These are phyloP conservation scores for Emergomyces orientalis DNA, from an alignment of 2,329 filamentous ascomycete species.

Conservation along the genomic window DNA sequence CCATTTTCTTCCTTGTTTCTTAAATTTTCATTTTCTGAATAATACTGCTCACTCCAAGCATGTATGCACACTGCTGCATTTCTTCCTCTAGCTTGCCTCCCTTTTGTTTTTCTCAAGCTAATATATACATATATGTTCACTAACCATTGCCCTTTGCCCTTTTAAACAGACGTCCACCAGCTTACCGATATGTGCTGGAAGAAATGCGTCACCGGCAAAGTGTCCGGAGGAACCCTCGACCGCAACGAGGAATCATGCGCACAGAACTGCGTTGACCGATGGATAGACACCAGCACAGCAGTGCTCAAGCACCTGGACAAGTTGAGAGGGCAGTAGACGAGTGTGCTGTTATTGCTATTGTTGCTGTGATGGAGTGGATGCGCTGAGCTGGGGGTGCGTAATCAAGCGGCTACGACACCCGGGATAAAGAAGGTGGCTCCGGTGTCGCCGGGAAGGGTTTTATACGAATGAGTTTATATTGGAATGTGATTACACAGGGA, in stretches of 20 bases:
- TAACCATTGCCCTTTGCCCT: slow-evolving; percentile 11
- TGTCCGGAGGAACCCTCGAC: slow-evolving; percentile 65
- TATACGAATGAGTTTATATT: not conserved
- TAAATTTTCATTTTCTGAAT: not conserved
- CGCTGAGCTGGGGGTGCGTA: not conserved
- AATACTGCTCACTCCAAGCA: not conserved
- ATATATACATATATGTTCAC: not conserved
- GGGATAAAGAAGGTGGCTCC: not conserved
- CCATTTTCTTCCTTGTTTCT: slow-evolving; percentile 1
- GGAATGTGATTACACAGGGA: not conserved
- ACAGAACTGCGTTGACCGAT: slow-evolving; percentile 86
- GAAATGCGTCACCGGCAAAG: slow-evolving; percentile 73
- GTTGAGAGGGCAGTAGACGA: slow-evolving; percentile 36
- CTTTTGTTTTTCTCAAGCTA: slow-evolving; percentile 16
- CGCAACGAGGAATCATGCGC: slow-evolving; percentile 72
- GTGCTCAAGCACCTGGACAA: slow-evolving; percentile 77
- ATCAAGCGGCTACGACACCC: not conserved
- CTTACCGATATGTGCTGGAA: slow-evolving; percentile 80
- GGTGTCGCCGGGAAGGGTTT: not conserved
- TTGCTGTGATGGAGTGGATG: not conserved
- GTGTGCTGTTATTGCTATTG: not conserved
- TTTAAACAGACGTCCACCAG: slow-evolving; percentile 49
- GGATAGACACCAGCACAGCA: slow-evolving; percentile 76
- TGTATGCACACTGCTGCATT: not conserved
- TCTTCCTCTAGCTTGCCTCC: slow-evolving; percentile 23